Evolutionary conservation across 768 basidiomycete genomes (phyloP), one percentile per base, ranked within the genome.

Genomic region (Tylopilus sp.): DNA sequence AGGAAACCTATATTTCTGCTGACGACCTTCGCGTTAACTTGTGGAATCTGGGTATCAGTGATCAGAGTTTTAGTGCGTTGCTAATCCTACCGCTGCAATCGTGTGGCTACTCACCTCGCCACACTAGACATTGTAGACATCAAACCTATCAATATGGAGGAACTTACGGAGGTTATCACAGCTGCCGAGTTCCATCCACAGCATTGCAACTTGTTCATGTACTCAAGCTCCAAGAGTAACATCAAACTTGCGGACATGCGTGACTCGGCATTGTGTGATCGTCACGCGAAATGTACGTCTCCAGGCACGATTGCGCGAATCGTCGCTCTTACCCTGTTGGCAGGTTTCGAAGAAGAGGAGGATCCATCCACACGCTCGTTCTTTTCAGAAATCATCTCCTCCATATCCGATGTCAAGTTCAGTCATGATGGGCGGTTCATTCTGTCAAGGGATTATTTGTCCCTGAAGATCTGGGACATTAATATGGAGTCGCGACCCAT

Each of bases 171-270:
- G 71, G 97, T 99, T 68, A 98, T 99, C 72, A 99, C 97, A n/a
- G 92, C 96, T 12, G 93, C 97, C 44, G 97, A 99, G 74, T 98
- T 99, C 74, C 97, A 98, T 69, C 97, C 97, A 29, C 81, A 84
- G 48, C 91, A 96, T 58, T 98, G 97, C 85, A 98, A 98, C 72
- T 77, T 92, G 46, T 98, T 99, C 78, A 97, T 98, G 94, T 99
- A 98, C 72, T 98, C 96, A 57, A 95, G 92, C 74, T 98, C 97
- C 54, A 98, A 98, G 75, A 96, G 94, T 63, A 98, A 97, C 71
- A 98, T 99, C 80, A 98, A 98, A 76, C 84, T 99, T 53, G 96
- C 95, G 21, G 97, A 99, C 75, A 99, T 99, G 97, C 85, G 97
- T 45, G 95, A 98, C 58, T 92, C 94, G 22, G 97, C 97, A 4